A percentile compares a stretch with the other conserved stretches of the same genome.
These are phyloP conservation scores for Kwoniella europaea DNA, from an alignment of 768 basidiomycete species.

Conservation along the genomic window DNA sequence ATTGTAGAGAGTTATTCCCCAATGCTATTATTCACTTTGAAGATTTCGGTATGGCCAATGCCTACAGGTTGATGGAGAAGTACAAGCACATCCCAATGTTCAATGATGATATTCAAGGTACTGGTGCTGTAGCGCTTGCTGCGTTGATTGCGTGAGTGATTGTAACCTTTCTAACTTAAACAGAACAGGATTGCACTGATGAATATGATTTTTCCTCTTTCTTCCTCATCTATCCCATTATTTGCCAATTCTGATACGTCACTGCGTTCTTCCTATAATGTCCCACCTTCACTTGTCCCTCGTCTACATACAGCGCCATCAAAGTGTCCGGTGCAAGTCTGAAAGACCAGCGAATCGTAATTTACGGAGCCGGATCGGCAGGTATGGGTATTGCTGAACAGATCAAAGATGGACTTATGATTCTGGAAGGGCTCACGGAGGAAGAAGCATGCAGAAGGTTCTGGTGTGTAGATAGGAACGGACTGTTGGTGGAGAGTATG, in stretches of 20 bases:
- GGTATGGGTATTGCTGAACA: constrained; percentile 74
- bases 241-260: background rate
- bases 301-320: constrained; percentile 36
- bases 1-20: constrained; percentile 58
- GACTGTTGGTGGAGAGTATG: constrained; percentile 67
- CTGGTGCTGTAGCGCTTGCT: constrained; percentile 61
- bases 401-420: constrained; percentile 75
- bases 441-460: constrained; percentile 72
- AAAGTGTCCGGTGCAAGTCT: constrained; percentile 60
- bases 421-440: constrained; percentile 62
- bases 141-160: constrained; percentile 70
- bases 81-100: constrained; percentile 57
- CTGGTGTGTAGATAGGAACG: constrained; percentile 75
- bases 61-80: constrained; percentile 58
- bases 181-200: too few species aligned
- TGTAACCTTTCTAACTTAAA: too few species aligned
- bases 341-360: constrained; percentile 74
- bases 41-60: constrained; percentile 59
- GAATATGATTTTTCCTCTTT: too few species aligned
- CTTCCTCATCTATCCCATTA: background rate
- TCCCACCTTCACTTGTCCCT: too few species aligned
- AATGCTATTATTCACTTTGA: constrained; percentile 58
- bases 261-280: background rate
- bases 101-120: constrained; percentile 77
- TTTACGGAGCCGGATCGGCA: constrained; percentile 76